Conservation (phyloP, 768 basidiomycete genomes). For the Lepiota brunneoincarnata region DNA sequence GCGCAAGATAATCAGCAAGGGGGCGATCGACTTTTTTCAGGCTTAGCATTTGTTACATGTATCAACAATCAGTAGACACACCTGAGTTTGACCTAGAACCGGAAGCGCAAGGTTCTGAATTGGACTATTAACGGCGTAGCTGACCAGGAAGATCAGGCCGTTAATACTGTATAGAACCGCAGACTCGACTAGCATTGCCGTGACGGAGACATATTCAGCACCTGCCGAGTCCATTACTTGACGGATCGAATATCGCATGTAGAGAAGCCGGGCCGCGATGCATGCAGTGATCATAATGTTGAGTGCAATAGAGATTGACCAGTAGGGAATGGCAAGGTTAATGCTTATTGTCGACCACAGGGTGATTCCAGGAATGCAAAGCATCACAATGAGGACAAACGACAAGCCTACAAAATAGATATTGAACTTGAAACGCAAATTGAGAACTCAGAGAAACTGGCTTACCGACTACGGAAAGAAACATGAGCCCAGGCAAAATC, state of each 20-base stretch:
- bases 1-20: slow-evolving; percentile 16
- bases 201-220: slow-evolving; percentile 28
- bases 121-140: slow-evolving; percentile 26
- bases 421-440: no score
- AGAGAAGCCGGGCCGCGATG: slow-evolving; percentile 34
- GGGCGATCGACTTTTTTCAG: slow-evolving; percentile 14
- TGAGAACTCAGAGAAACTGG: no score
- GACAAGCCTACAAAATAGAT: no score
- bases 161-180: slow-evolving; percentile 33
- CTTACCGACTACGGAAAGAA: slow-evolving; percentile 14
- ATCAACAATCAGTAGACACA: background rate
- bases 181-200: slow-evolving; percentile 34
- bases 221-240: slow-evolving; percentile 21
- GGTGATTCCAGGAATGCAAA: slow-evolving; percentile 4
- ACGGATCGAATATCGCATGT: slow-evolving; percentile 20
- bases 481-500: slow-evolving; percentile 9
- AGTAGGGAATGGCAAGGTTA: slow-evolving; percentile 34
- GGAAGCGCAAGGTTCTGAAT: slow-evolving; percentile 28
- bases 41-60: background rate
- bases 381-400: no score
- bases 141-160: slow-evolving; percentile 30
- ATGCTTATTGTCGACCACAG: slow-evolving; percentile 17
- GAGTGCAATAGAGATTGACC: slow-evolving; percentile 30
- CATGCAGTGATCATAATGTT: slow-evolving; percentile 35
- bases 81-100: slow-evolving; percentile 19